A percentile compares a stretch with the other conserved stretches of the same genome.
phyloP scores from a whole-genome alignment of 1,284 basidiomycete genomes.

The Marasmius oreades region DNA sequence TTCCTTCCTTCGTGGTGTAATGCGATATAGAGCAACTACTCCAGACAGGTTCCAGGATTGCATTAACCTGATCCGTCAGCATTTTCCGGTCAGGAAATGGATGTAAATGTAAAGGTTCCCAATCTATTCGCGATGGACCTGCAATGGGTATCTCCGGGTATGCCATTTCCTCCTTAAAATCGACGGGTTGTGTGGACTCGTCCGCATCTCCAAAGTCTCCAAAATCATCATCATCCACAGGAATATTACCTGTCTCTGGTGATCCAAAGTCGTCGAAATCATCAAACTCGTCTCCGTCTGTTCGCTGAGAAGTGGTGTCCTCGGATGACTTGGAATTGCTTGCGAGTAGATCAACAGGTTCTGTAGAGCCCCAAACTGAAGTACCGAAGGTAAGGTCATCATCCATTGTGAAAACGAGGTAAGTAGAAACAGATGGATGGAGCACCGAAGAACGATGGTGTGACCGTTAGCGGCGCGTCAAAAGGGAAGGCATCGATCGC shows the following conservation, averaged over 20 bases:
- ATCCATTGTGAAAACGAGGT: conserved; percentile 44
- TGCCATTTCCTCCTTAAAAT: conserved; percentile 38
- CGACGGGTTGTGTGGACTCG: conserved; percentile 28
- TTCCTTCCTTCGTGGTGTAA: conserved; percentile 65
- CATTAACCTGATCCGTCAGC: conserved; percentile 59
- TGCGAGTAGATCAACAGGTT: conserved; percentile 29
- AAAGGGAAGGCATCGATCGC: too few species aligned
- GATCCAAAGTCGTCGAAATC: conserved; percentile 69
- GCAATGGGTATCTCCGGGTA: conserved; percentile 41
- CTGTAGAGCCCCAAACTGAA: conserved; percentile 64
- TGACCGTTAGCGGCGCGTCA: too few species aligned
- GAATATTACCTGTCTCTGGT: conserved; percentile 38
- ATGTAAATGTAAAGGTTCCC: conserved; percentile 64
- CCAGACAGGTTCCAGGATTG: conserved; percentile 68
- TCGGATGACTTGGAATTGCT: conserved; percentile 22
- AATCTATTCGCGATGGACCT: conserved; percentile 42
- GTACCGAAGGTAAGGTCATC: conserved; percentile 70
- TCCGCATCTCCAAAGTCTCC: conserved; percentile 79
- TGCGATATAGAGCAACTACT: conserved; percentile 42
- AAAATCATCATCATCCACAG: conserved; percentile 67
- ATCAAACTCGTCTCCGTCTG: conserved; percentile 47
- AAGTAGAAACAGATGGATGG: not conserved
- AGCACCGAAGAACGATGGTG: too few species aligned
- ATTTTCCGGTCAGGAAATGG: conserved; percentile 57
- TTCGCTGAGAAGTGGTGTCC: conserved; percentile 27